Percentiles rank a stretch among this genome's conserved stretches.
Conservation (phyloP, 2,329 filamentous ascomycete genomes). For the Penicillium brasilianum region DNA sequence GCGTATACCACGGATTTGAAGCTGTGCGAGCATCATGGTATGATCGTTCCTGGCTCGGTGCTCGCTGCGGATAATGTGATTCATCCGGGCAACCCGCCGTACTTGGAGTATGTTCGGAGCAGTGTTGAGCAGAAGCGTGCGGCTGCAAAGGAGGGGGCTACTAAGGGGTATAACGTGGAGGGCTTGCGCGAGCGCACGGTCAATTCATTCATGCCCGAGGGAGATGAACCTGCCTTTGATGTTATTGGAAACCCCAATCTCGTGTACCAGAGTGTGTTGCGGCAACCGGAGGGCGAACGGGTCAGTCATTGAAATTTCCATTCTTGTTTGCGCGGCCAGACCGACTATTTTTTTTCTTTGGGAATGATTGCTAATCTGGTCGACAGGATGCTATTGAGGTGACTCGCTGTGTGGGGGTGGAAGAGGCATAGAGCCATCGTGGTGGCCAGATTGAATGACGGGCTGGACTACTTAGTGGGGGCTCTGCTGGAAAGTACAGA, state of each 20-base stretch:
- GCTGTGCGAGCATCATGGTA: conserved; percentile 71
- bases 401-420: conserved; percentile 37
- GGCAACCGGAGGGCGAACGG: conserved; percentile 35
- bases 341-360: neutral
- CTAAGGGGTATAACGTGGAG: conserved; percentile 20
- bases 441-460: neutral
- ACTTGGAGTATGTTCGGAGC: conserved; percentile 68
- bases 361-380: neutral
- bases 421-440: conserved; percentile 21
- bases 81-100: conserved; percentile 51
- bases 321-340: too few species aligned
- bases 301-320: conserved; percentile 27
- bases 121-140: conserved; percentile 66
- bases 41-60: conserved; percentile 63
- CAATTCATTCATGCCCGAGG: conserved; percentile 28
- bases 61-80: conserved; percentile 54
- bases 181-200: conserved; percentile 25
- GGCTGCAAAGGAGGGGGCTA: conserved; percentile 32
- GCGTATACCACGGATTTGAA: conserved; percentile 76
- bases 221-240: conserved; percentile 25
- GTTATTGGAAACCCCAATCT: conserved; percentile 64
- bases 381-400: conserved; percentile 40
- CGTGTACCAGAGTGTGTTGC: conserved; percentile 66
- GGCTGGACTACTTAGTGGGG: neutral
- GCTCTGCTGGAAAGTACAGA: too few species aligned